Evolutionary conservation across 352 stramenopile species (phyloP), one percentile per base, ranked within the genome.

Genomic region (Pythium sp.): DNA sequence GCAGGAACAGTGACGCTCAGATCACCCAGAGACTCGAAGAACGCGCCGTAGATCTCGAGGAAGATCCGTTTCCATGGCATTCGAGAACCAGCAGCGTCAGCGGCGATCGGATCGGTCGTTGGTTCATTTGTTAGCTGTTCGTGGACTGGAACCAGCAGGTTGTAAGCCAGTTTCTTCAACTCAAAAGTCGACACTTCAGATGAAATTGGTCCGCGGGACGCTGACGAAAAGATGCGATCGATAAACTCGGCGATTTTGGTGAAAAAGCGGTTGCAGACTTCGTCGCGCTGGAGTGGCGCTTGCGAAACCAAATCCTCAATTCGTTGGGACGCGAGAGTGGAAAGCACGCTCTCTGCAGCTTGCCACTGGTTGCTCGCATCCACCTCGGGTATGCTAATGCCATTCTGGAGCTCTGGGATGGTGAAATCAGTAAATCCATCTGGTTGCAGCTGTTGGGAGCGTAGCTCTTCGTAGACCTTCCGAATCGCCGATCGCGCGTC

Each of bases 11-110:
- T 82, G 26, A 93, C 67, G 11, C 69, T 75, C 22, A 86, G 68
- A 46, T 89, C 80, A 8, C 65, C 73, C 46, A 91, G 22, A 36
- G 78, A 77, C 67, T 91, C 85, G 32, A 89, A 76, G 58, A 87
- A 93, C 2, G 81, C 78, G 28, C 72, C 69, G 67, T 88, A 91
- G 38, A 90, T 79, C 54, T 89, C 73, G 6, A 71, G 49, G n/a
- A 91, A 77, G 22, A 93, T 82, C 41, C 72, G 73, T 12, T 72
- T 72, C 85, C 85, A 93, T 22, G 85, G 83, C 32, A 91, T 34
- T 15, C 79, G 41, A 2, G 46, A 46, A 24, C 72, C 68, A 20
- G 76, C 70, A 7, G 74, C 69, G 49, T 67, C 53, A 32, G 58
- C 55, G 24, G 30, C 49, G 43, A 77, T 67, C 5, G 69, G 51